phyloP scores from a whole-genome alignment of 805 yeast species.

The Wickerhamomyces chambardii region DNA sequence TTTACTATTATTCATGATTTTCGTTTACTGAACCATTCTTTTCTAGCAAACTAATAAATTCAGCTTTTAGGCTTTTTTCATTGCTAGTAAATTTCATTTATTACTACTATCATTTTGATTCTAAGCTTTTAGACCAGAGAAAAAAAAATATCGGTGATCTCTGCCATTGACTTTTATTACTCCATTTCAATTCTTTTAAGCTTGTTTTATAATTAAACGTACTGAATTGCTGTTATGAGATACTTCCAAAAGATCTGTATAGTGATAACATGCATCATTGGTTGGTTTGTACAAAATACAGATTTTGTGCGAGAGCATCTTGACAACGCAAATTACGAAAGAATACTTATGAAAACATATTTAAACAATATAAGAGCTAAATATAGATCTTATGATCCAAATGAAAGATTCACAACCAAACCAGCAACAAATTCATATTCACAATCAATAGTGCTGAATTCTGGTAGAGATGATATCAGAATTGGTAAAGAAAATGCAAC shows the following conservation, averaged over 20 bases:
- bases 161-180: too few species aligned
- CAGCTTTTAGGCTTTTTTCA: too few species aligned
- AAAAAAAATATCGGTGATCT: too few species aligned
- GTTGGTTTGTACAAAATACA: constrained; percentile 11
- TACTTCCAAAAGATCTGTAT: constrained; percentile 18
- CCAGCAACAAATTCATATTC: constrained; percentile 31
- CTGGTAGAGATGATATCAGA: constrained; percentile 23
- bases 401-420: constrained; percentile 18
- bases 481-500: constrained; percentile 73
- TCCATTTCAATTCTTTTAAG: too few species aligned
- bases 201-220: too few species aligned
- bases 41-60: too few species aligned
- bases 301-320: constrained; percentile 11
- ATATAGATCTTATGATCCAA: constrained; percentile 6
- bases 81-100: too few species aligned
- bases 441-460: constrained; percentile 17
- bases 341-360: constrained; percentile 12
- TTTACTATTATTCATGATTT: too few species aligned
- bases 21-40: too few species aligned
- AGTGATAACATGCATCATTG: constrained; percentile 13
- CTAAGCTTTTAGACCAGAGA: too few species aligned
- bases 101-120: too few species aligned
- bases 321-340: constrained; percentile 11
- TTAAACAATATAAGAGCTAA: constrained; percentile 11
- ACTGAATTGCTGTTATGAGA: constrained; percentile 13